Evolutionary conservation across 2,329 filamentous ascomycete species (phyloP).

Genomic region (Aureobasidium namibiae): DNA sequence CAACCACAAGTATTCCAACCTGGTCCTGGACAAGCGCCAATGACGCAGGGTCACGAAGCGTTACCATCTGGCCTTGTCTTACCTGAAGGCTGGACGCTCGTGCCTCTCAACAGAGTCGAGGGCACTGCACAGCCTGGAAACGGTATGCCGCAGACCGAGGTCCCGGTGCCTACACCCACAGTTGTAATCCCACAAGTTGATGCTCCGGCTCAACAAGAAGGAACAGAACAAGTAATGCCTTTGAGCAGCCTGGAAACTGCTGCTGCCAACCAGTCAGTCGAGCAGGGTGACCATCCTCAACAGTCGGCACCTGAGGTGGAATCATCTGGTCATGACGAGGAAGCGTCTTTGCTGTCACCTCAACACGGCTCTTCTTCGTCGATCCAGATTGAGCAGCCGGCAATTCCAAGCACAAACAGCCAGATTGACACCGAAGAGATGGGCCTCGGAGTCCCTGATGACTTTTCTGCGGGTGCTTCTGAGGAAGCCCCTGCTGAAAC

Average conservation of each 20-base stretch:
- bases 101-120: constrained; percentile 35
- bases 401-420: background rate
- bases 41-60: constrained; percentile 36
- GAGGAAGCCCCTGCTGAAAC: background rate
- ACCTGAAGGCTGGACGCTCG: constrained; percentile 45
- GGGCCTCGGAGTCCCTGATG: too few species aligned
- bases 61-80: constrained; percentile 44
- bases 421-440: background rate
- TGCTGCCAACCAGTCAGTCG: background rate
- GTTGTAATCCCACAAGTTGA: background rate
- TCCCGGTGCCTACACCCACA: background rate
- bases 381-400: background rate
- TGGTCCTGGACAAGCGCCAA: constrained; percentile 23
- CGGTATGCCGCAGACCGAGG: background rate
- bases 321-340: background rate
- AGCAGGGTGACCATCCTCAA: background rate
- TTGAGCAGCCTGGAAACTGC: background rate
- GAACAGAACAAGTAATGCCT: background rate
- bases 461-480: too few species aligned
- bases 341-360: background rate
- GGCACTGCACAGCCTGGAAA: background rate
- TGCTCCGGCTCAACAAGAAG: background rate
- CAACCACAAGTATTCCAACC: constrained; percentile 25
- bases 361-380: background rate
- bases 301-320: background rate